A percentile compares a stretch with the other conserved stretches of the same genome.
phyloP scores from a whole-genome alignment of 176 grass and related monocot species.

The Dendrocalamus sinicus region DNA sequence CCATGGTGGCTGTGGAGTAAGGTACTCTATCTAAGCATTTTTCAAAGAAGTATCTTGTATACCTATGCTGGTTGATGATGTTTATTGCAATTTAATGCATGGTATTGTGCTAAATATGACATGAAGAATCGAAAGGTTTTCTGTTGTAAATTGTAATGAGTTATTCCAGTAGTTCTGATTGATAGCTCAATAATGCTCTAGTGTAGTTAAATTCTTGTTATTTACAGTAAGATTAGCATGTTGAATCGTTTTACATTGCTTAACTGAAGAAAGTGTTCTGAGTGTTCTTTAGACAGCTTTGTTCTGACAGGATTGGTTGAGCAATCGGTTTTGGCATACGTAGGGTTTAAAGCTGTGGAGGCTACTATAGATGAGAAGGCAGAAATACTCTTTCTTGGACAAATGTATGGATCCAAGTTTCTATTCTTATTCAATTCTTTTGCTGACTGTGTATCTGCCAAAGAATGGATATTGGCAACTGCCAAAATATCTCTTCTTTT shows the following conservation, averaged over 20 bases:
- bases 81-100: neutral
- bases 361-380: constrained; percentile 83
- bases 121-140: neutral
- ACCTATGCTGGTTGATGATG: neutral
- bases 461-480: constrained; percentile 1
- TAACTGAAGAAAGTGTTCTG: constrained; percentile 44
- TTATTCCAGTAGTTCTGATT: neutral
- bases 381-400: constrained; percentile 77
- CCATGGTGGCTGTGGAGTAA: constrained; percentile 76
- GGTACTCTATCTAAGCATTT: constrained; percentile 45
- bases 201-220: neutral
- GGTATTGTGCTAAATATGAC: neutral
- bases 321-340: constrained; percentile 63
- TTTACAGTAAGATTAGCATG: neutral
- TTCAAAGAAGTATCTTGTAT: neutral
- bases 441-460: constrained; percentile 15
- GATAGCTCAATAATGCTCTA: neutral
- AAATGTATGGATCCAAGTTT: constrained; percentile 64
- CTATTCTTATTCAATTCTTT: constrained; percentile 32
- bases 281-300: constrained; percentile 96
- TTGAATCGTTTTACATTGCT: neutral
- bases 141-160: neutral
- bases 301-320: constrained; percentile 90
- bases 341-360: constrained; percentile 63
- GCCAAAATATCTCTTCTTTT: constrained; percentile 1